Evolutionary conservation across 768 basidiomycete genomes (phyloP).

Genomic region (Coprinopsis marcescibilis): DNA sequence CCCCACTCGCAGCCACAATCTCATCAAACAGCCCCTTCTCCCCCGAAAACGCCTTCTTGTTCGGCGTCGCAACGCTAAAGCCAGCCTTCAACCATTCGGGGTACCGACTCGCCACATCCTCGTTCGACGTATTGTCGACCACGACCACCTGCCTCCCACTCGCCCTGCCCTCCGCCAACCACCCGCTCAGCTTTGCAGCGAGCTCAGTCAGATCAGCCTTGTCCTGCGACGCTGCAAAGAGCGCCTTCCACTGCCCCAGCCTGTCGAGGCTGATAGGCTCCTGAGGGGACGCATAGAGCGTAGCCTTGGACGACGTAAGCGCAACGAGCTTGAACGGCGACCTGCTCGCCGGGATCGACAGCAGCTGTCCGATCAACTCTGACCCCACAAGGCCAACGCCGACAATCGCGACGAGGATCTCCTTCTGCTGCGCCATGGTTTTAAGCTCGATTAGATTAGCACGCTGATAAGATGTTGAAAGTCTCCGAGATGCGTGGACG

Average conservation of each 20-base stretch:
- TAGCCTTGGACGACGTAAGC: constrained; percentile 60
- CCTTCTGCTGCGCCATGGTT: constrained; percentile 21
- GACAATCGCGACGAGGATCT: constrained; percentile 66
- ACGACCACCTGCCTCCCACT: constrained; percentile 42
- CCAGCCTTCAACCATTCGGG: constrained; percentile 74
- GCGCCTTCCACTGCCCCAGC: constrained; percentile 29
- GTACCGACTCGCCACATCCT: constrained; percentile 74
- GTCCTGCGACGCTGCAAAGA: constrained; percentile 34
- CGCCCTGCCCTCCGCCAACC: constrained; percentile 34
- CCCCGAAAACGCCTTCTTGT: constrained; percentile 94
- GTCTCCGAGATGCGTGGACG: no score
- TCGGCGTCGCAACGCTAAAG: constrained; percentile 88
- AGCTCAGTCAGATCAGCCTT: constrained; percentile 45
- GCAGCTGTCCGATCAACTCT: constrained; percentile 80
- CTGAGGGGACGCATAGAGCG: constrained; percentile 44
- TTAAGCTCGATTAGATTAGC: neutral
- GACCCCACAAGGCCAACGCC: constrained; percentile 92
- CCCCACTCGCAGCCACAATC: constrained; percentile 54
- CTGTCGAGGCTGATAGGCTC: constrained; percentile 33
- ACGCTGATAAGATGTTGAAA: no score
- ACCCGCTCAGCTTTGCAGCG: constrained; percentile 37
- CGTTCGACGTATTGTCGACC: constrained; percentile 91
- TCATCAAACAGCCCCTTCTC: constrained; percentile 58
- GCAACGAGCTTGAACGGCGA: constrained; percentile 61
- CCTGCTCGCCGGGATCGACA: constrained; percentile 50